Conservation (phyloP, 176 grass and related monocot species). For the Oryza glaberrima region DNA sequence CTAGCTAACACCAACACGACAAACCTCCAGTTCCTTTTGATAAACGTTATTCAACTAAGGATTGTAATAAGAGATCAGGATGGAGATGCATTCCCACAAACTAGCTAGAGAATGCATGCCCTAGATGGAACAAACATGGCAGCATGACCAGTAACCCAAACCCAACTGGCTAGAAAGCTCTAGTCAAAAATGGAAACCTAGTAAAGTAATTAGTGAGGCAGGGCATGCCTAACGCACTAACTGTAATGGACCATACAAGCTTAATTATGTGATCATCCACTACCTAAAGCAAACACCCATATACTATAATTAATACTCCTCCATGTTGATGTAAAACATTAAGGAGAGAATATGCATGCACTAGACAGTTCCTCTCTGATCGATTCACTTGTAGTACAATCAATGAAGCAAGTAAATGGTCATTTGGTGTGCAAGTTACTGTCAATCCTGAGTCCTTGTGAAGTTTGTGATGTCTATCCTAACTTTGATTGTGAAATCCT, state of each 20-base stretch:
- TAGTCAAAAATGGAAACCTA: constrained; percentile 40
- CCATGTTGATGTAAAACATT: not conserved
- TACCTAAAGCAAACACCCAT: constrained; percentile 48
- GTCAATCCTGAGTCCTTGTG: constrained; percentile 31
- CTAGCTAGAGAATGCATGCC: not conserved
- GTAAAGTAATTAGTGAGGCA: constrained; percentile 23
- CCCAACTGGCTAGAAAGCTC: constrained; percentile 41
- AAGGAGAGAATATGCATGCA: constrained; percentile 8
- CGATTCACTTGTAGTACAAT: not conserved
- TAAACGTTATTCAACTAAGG: not conserved
- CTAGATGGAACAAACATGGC: constrained; percentile 7
- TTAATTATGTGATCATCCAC: constrained; percentile 53
- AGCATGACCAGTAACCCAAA: constrained; percentile 11
- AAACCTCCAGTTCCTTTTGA: constrained; percentile 25
- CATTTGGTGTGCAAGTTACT: constrained; percentile 36
- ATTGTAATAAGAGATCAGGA: not conserved
- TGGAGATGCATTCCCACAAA: constrained; percentile 2
- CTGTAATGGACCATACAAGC: constrained; percentile 33
- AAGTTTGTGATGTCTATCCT: constrained; percentile 34
- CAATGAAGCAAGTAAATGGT: constrained; percentile 30
- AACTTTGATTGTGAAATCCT: not conserved
- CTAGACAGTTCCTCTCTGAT: constrained; percentile 42
- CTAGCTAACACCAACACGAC: not conserved
- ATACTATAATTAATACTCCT: constrained; percentile 19
- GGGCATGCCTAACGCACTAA: constrained; percentile 26